Evolutionary conservation across 257 asterid genomes (phyloP).

Genomic region (Forsythia suspensa): DNA sequence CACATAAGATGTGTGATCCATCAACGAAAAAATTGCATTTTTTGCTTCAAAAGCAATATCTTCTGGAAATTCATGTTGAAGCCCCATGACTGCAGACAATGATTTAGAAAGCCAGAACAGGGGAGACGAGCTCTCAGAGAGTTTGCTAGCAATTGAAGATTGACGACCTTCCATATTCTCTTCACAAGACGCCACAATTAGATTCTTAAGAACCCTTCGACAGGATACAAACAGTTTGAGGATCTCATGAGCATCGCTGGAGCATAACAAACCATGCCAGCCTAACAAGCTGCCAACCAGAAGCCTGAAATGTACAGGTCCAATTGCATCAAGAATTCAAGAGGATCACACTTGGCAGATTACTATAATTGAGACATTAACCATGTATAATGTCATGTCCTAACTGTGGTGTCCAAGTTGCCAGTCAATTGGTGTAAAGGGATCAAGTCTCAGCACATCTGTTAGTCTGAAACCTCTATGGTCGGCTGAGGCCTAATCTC

Average conservation of each 20-base stretch:
- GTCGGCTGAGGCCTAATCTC: neutral
- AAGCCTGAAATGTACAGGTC: conserved; percentile 62
- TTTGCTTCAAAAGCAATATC: conserved; percentile 44
- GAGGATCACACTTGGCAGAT: conserved; percentile 1
- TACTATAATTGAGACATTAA: neutral
- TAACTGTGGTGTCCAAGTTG: conserved; percentile 10
- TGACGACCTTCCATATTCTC: conserved; percentile 36
- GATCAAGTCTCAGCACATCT: neutral
- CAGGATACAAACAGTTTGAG: conserved; percentile 71
- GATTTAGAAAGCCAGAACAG: conserved; percentile 81
- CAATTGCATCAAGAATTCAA: conserved; percentile 10
- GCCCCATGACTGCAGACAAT: conserved; percentile 48
- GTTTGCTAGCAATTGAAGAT: conserved; percentile 33
- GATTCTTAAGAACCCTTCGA: conserved; percentile 66
- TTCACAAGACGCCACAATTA: conserved; percentile 53
- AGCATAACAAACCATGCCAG: conserved; percentile 22
- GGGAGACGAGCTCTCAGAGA: conserved; percentile 42
- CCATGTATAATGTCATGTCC: neutral
- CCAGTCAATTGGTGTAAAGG: conserved; percentile 1
- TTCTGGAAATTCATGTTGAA: conserved; percentile 44
- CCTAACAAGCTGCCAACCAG: conserved; percentile 64
- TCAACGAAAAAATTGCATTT: conserved; percentile 44
- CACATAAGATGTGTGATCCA: conserved; percentile 69
- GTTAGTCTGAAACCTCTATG: neutral
- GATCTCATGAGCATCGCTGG: conserved; percentile 41